Percentiles rank a stretch among this genome's conserved stretches.
phyloP scores from a whole-genome alignment of 345 rosid species.

The Hibiscus syriacus region DNA sequence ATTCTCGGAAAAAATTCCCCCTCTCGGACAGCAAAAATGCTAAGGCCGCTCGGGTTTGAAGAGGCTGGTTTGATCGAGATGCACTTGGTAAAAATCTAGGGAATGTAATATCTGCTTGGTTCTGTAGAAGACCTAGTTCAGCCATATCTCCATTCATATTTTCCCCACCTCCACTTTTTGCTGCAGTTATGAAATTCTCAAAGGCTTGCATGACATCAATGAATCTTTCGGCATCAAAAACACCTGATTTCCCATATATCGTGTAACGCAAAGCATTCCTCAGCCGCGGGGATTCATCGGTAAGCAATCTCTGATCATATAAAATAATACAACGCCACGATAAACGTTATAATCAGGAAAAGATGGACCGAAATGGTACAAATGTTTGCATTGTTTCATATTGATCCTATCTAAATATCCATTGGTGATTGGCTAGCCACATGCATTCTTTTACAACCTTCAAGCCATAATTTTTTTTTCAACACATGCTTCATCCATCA shows the following conservation, averaged over 20 bases:
- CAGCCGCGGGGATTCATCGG: too few relatives aligned
- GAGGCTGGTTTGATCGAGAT: slow-evolving; percentile 48
- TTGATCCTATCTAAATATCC: too few relatives aligned
- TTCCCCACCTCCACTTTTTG: slow-evolving; percentile 99
- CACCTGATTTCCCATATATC: slow-evolving; percentile 86
- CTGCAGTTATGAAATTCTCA: too few relatives aligned
- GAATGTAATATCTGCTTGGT: slow-evolving; percentile 21
- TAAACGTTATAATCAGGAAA: not conserved
- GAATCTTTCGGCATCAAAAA: slow-evolving; percentile 96
- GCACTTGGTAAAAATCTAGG: slow-evolving; percentile 42
- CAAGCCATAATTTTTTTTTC: too few relatives aligned
- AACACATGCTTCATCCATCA: not conserved
- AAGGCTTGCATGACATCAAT: slow-evolving; percentile 95
- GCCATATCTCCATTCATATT: slow-evolving; percentile 82
- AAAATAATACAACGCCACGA: slow-evolving; percentile 2
- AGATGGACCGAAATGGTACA: too few relatives aligned
- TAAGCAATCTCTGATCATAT: slow-evolving; percentile 54
- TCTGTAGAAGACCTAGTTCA: slow-evolving; percentile 61
- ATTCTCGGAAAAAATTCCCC: slow-evolving; percentile 88
- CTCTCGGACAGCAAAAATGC: slow-evolving; percentile 73
- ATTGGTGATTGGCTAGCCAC: too few relatives aligned
- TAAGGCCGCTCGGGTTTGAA: slow-evolving; percentile 86
- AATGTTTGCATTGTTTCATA: too few relatives aligned
- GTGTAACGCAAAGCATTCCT: too few relatives aligned
- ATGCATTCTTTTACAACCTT: too few relatives aligned